These are phyloP conservation scores for Trifolium subterraneum DNA, from an alignment of 306 rosid genomes.

Conservation along the genomic window DNA sequence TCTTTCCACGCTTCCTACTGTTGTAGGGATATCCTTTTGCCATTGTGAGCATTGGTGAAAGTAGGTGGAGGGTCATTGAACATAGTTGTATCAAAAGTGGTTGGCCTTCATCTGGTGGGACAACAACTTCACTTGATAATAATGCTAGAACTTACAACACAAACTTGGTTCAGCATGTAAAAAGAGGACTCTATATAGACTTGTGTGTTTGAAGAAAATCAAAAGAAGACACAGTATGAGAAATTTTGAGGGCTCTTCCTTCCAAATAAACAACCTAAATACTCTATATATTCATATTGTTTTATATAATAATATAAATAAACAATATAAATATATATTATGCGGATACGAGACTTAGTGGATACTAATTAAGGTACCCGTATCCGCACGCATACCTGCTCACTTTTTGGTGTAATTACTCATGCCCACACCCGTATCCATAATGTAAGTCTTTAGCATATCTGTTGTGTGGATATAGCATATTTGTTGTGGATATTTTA, in stretches of 20 bases:
- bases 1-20: constrained; percentile 39
- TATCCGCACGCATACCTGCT: too few relatives aligned
- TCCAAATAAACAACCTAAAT: constrained; percentile 51
- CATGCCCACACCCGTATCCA: too few relatives aligned
- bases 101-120: constrained; percentile 62
- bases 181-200: constrained; percentile 49
- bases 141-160: constrained; percentile 55
- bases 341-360: too few relatives aligned
- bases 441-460: too few relatives aligned
- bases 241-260: constrained; percentile 47
- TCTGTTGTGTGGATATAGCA: too few relatives aligned
- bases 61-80: constrained; percentile 44
- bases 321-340: too few relatives aligned
- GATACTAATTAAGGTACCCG: too few relatives aligned
- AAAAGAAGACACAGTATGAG: too few relatives aligned
- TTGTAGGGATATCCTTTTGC: constrained; percentile 55
- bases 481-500: too few relatives aligned
- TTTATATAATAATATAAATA: too few relatives aligned
- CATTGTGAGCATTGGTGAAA: constrained; percentile 47
- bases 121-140: constrained; percentile 43
- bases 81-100: constrained; percentile 57
- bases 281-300: too few relatives aligned
- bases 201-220: constrained; percentile 39
- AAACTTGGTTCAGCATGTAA: constrained; percentile 49
- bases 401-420: too few relatives aligned